Conservation (phyloP, 1,284 basidiomycete species). For the Papiliotrema fonsecae region DNA sequence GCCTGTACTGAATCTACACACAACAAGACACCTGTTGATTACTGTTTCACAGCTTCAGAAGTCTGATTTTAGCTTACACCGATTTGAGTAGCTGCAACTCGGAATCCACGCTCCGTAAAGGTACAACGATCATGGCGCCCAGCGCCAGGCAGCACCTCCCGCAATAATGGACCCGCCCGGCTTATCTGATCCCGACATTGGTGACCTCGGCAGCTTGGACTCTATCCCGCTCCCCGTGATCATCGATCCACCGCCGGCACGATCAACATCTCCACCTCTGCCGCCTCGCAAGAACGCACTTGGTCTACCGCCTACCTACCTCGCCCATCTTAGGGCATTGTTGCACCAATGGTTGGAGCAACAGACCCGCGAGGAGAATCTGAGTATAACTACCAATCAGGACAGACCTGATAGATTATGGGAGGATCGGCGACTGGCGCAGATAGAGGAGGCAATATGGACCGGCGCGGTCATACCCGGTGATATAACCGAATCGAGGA, state of each 20-base stretch:
- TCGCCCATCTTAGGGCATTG: constrained; percentile 21
- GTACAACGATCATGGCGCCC: no score
- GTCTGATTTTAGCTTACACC: no score
- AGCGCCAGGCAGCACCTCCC: no score
- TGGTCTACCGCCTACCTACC: constrained; percentile 28
- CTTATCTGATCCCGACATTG: not conserved
- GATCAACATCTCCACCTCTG: constrained; percentile 19
- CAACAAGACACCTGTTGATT: no score
- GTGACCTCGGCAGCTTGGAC: not conserved
- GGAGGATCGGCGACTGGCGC: constrained; percentile 10
- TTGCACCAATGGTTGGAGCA: constrained; percentile 32
- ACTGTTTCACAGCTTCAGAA: no score
- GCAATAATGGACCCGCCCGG: constrained; percentile 1
- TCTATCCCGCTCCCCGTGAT: not conserved
- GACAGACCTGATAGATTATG: constrained; percentile 12
- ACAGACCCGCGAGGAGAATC: no score
- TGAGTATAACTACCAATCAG: not conserved
- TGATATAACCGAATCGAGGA: not conserved
- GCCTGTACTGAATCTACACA: no score
- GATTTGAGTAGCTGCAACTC: no score
- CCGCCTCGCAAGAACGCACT: constrained; percentile 22
- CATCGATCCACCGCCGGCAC: not conserved
- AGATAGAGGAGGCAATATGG: constrained; percentile 28
- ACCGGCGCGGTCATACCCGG: constrained; percentile 13
- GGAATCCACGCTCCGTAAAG: no score